Conservation (phyloP, 139 green algal genomes). For the Asterochloris erici region DNA sequence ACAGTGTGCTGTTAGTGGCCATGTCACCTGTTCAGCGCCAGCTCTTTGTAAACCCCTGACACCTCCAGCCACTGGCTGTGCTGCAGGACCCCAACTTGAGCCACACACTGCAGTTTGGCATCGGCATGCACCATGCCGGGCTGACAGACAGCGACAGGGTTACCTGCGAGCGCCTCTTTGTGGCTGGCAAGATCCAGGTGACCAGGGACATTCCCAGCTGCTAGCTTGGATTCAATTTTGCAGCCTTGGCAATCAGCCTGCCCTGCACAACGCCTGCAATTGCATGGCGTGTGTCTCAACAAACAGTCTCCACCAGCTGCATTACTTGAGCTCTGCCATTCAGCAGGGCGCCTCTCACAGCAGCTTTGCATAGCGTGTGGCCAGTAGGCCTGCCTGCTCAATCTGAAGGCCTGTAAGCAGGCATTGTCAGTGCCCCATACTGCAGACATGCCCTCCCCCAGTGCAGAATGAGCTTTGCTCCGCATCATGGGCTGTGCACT, state of each 20-base stretch:
- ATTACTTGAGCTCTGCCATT: too few species aligned
- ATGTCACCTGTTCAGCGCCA: too few species aligned
- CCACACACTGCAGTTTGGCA: slow-evolving; percentile 92
- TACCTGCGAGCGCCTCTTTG: slow-evolving; percentile 86
- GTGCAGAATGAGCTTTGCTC: too few species aligned
- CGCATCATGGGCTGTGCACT: neutral
- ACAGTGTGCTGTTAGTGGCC: neutral
- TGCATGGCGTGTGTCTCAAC: neutral
- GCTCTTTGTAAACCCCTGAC: neutral
- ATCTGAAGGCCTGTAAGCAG: too few species aligned
- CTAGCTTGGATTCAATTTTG: neutral
- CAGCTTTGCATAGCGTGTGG: too few species aligned
- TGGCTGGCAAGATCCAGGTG: slow-evolving; percentile 77
- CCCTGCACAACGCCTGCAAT: too few species aligned
- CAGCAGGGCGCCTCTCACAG: too few species aligned
- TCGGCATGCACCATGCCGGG: slow-evolving; percentile 96
- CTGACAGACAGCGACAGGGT: slow-evolving; percentile 78
- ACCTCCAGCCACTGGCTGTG: neutral
- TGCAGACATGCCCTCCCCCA: too few species aligned
- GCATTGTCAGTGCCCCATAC: too few species aligned
- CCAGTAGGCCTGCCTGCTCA: too few species aligned
- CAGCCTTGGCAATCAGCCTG: too few species aligned
- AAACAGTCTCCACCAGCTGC: too few species aligned
- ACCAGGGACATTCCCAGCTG: slow-evolving; percentile 42
- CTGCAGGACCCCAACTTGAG: slow-evolving; percentile 48